These are phyloP conservation scores for Dactylorhiza incarnata DNA, from an alignment of 106 monocot genomes.

Conservation along the genomic window DNA sequence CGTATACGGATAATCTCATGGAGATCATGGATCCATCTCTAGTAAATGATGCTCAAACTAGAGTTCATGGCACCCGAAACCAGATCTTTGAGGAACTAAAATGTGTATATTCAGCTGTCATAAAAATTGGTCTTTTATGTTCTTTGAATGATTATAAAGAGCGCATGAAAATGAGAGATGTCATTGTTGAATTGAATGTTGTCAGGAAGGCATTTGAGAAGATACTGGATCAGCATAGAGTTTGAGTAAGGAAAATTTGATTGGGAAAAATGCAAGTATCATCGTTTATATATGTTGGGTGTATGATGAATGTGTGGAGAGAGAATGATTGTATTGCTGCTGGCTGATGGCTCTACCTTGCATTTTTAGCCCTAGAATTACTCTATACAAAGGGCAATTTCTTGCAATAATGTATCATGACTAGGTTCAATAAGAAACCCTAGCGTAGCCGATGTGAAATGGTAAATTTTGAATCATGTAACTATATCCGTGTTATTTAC, in stretches of 20 bases:
- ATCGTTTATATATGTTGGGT: too few relatives aligned
- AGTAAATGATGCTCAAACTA: background rate
- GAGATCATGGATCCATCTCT: background rate
- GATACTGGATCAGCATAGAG: background rate
- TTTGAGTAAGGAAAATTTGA: background rate
- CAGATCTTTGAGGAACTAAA: background rate
- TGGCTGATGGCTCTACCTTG: too few relatives aligned
- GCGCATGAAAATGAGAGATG: background rate
- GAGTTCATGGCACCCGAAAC: background rate
- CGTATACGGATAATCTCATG: background rate
- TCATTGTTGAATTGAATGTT: background rate
- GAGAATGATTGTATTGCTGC: too few relatives aligned
- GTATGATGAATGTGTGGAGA: too few relatives aligned
- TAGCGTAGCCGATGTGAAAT: too few relatives aligned
- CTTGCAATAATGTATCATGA: too few relatives aligned
- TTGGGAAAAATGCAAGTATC: too few relatives aligned
- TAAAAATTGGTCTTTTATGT: conserved; percentile 4
- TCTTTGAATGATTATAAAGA: background rate
- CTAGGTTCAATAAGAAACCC: too few relatives aligned
- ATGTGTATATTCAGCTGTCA: background rate
- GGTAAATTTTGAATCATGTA: too few relatives aligned
- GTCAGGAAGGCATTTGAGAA: background rate
- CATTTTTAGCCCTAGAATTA: too few relatives aligned
- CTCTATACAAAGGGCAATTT: too few relatives aligned
- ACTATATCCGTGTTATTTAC: too few relatives aligned